Evolutionary conservation across 306 rosid species (phyloP), one percentile per base, ranked within the genome.

Genomic region (Quercus bicolor): DNA sequence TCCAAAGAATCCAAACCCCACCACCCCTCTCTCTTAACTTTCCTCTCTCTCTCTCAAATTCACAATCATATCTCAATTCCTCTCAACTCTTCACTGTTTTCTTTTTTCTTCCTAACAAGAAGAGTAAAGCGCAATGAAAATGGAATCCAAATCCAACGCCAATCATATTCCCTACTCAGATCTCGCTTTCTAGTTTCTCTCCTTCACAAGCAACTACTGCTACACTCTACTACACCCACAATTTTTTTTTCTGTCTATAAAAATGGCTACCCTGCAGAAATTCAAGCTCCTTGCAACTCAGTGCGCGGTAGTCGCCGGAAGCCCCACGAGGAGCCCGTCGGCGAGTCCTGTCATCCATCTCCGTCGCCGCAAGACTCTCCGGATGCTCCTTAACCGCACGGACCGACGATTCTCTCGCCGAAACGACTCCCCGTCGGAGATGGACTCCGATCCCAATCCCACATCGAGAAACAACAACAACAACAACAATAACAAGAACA

Each of bases 261-360:
- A 33, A 20, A 90, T 93, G 96, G 87, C 91, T 1, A 86, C 91
- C 12, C 84, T 92, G 68, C 94, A 91, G 34, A 89, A 90, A 85
- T 91, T 94, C 89, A 94, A 88, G 94, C 90, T 88, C 73, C 72
- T 93, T 16, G 98, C 98, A 24, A 74, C 96, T n/a, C 90, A 85
- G 79, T 93, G 97, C 73, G 89, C 96, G 68, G 89, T 91, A 61
- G 88, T 91, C 76, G 88, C 97, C 75, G 84, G 81, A 51, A 90
- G 97, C 73, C 92, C 96, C 19, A 80, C 96, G 0, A 82, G 80
- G 2, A 93, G 96, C 85, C 97, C 94, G 2, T 73, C 90, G 14
- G 84, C 90, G 6, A 91, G 97, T 74, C 97, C 97, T 1, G 94
- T 91, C 40, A 84, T 94, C 83, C 97, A 89, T 53, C 90, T 94